Evolutionary conservation across 2,329 filamentous ascomycete species (phyloP).

Genomic region (Ascocoryne sarcoides): DNA sequence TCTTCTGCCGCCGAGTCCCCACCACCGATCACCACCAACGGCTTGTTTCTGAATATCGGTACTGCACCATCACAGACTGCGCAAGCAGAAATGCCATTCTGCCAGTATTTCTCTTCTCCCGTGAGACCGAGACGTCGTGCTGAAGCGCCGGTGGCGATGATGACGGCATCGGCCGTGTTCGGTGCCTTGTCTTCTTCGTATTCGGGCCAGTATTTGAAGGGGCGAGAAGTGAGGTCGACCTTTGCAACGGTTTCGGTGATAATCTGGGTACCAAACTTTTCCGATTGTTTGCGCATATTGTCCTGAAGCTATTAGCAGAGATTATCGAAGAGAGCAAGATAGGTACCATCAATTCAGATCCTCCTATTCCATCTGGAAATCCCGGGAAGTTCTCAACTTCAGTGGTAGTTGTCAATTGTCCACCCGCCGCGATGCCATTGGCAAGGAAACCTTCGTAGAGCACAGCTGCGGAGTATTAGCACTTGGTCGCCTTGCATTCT

Average conservation of each 20-base stretch:
- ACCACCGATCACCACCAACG: conserved; percentile 88
- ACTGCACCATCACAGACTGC: conserved; percentile 96
- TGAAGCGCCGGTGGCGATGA: conserved; percentile 92
- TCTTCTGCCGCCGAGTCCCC: conserved; percentile 97
- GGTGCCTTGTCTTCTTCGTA: conserved; percentile 70
- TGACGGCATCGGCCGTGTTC: conserved; percentile 84
- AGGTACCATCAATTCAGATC: conserved; percentile 76
- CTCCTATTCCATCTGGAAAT: conserved; percentile 83
- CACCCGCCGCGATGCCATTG: conserved; percentile 90
- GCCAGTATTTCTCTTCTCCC: conserved; percentile 95
- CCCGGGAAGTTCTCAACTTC: conserved; percentile 98
- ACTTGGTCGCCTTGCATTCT: neutral
- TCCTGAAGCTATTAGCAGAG: conserved; percentile 37
- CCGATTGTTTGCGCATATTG: conserved; percentile 84
- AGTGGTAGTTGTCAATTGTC: conserved; percentile 95
- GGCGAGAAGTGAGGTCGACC: conserved; percentile 73
- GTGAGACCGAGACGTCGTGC: conserved; percentile 73
- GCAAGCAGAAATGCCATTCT: conserved; percentile 91
- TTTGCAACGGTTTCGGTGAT: conserved; percentile 85
- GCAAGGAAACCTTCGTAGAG: conserved; percentile 98
- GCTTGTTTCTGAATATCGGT: conserved; percentile 96
- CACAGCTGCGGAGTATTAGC: conserved; percentile 46
- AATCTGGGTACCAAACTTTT: conserved; percentile 86
- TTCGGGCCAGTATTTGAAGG: conserved; percentile 92
- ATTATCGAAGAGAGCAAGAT: neutral